Evolutionary conservation across 2,329 filamentous ascomycete species (phyloP).

Genomic region (Colletotrichum coccodes): DNA sequence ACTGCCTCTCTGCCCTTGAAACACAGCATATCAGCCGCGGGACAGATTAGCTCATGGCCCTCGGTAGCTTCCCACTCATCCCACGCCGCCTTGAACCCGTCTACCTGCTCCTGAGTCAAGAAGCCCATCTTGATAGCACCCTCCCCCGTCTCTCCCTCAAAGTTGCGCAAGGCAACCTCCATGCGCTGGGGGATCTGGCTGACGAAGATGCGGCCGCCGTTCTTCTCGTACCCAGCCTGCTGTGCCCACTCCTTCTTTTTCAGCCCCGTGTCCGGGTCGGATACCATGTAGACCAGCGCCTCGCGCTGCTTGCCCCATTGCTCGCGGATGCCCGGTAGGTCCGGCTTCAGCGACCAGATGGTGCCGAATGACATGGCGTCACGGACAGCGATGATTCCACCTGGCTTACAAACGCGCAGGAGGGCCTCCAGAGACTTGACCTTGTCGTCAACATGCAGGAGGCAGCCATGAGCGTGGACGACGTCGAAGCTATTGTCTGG

Average conservation of each 20-base stretch:
- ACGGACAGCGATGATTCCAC: too few relatives aligned
- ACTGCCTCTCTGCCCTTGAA: too few relatives aligned
- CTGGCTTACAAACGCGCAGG: too few relatives aligned
- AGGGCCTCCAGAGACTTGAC: too few relatives aligned
- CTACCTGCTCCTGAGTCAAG: neutral
- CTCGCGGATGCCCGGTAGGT: neutral
- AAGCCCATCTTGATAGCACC: neutral
- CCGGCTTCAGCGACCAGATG: constrained; percentile 30
- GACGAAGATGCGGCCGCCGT: neutral
- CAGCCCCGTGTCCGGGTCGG: neutral
- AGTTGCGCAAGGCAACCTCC: neutral
- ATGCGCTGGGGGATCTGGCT: neutral
- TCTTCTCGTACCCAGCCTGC: neutral
- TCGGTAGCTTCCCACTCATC: neutral
- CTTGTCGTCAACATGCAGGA: too few relatives aligned
- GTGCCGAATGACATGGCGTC: too few relatives aligned
- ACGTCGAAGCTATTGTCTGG: too few relatives aligned
- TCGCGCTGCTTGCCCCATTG: neutral
- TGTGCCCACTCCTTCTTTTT: neutral
- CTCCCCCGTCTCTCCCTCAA: neutral
- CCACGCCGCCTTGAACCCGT: neutral
- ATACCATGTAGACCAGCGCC: neutral
- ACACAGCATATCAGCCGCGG: neutral
- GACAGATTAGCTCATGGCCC: neutral
- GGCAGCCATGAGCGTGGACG: too few relatives aligned